Percentiles rank a stretch among this genome's conserved stretches.
Evolutionary conservation across 192 early-diverging fungal species (phyloP).

Genomic region (Coemansia sp.): DNA sequence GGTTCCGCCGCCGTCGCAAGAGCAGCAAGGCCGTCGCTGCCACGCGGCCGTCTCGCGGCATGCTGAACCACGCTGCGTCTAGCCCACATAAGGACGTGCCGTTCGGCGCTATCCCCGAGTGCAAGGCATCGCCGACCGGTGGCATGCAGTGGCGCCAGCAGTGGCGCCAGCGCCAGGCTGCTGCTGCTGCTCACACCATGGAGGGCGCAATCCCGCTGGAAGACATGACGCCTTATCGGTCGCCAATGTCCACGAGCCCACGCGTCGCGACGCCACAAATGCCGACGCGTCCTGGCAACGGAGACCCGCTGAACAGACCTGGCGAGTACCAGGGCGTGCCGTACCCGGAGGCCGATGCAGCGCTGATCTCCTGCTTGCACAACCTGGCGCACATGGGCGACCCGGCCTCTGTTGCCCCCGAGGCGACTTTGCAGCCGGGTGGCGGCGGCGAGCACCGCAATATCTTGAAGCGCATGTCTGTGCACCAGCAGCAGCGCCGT

Average conservation of each 20-base stretch:
- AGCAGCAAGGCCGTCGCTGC: not conserved
- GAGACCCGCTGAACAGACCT: constrained; percentile 26
- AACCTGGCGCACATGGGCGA: constrained; percentile 25
- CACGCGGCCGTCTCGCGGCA: not conserved
- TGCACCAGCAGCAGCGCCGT: constrained; percentile 21
- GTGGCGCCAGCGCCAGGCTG: constrained; percentile 22
- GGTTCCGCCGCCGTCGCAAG: constrained; percentile 25
- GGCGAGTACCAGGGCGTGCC: constrained; percentile 41
- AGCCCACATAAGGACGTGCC: constrained; percentile 46
- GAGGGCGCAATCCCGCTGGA: constrained; percentile 5
- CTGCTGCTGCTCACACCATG: constrained; percentile 2
- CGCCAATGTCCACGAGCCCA: not conserved
- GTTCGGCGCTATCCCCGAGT: constrained; percentile 46
- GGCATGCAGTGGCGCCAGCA: constrained; percentile 36
- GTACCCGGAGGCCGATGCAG: constrained; percentile 29
- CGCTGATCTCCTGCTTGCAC: constrained; percentile 38
- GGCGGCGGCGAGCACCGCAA: constrained; percentile 1
- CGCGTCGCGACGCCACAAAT: not conserved
- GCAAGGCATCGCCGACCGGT: constrained; percentile 8
- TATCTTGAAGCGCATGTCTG: constrained; percentile 34
- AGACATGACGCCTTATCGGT: not conserved
- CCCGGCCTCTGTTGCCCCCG: not conserved
- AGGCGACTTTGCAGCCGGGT: not conserved
- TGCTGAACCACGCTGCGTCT: constrained; percentile 12
- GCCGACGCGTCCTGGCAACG: not conserved